Evolutionary conservation across 192 early-diverging fungal species (phyloP), one percentile per base, ranked within the genome.

Genomic region (Coemansia biformis): DNA sequence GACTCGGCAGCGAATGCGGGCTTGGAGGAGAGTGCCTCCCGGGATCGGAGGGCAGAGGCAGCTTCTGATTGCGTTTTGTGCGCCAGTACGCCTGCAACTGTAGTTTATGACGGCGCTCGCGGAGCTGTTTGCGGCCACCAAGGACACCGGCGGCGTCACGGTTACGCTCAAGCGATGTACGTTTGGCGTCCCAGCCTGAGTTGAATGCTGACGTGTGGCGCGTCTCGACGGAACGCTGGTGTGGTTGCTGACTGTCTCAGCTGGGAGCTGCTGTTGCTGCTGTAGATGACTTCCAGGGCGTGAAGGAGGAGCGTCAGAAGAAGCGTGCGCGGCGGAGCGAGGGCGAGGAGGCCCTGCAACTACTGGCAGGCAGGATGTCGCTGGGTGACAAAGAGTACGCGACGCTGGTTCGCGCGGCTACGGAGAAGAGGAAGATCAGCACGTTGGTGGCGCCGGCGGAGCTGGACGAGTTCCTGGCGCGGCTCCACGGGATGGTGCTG

Each of bases 51-150:
- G n/a, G n/a, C n/a, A n/a, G n/a, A n/a, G n/a, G n/a, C n/a, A n/a
- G n/a, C n/a, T n/a, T n/a, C n/a, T n/a, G n/a, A n/a, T n/a, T n/a
- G n/a, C n/a, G n/a, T n/a, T n/a, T n/a, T n/a, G n/a, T n/a, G n/a
- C n/a, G n/a, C n/a, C n/a, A n/a, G n/a, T n/a, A n/a, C n/a, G n/a
- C n/a, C n/a, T n/a, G n/a, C n/a, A n/a, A n/a, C n/a, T 52, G 48
- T 71, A 71, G 67, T 71, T 71, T 54, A 31, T 71, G 28, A 49
- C 49, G 48, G 56, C 61, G 23, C 48, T 71, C 24, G 41, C 61
- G 18, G 48, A 35, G 35, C 57, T 71, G 44, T 71, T 71, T 30
- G 30, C 32, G 14, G 56, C 56, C 31, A 63, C 51, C 32, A 63
- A 51, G 41, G 67, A 71, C 23, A 37, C 40, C 43, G 67, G 67